Conservation (phyloP, 768 basidiomycete genomes). For the Collybia sordida region DNA sequence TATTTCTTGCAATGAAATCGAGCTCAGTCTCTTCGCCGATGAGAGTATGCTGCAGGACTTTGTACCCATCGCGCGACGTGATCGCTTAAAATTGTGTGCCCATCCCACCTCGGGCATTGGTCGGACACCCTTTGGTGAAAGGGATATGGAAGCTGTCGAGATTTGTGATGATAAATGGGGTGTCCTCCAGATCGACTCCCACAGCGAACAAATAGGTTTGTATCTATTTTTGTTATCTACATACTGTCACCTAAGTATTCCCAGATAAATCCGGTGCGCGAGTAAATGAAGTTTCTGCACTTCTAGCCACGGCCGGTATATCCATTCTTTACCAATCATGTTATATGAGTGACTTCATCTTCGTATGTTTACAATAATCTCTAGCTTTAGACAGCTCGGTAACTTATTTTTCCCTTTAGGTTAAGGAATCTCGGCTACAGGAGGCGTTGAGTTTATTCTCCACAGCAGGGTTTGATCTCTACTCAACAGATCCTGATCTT, state of each 20-base stretch:
- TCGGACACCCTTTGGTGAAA: conserved; percentile 23
- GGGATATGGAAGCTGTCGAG: conserved; percentile 54
- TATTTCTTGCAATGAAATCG: conserved; percentile 76
- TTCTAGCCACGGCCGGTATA: conserved; percentile 73
- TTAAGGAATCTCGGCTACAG: conserved; percentile 63
- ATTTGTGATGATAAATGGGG: conserved; percentile 76
- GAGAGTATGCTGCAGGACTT: conserved; percentile 57
- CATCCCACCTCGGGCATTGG: conserved; percentile 36
- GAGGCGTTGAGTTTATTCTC: conserved; percentile 63
- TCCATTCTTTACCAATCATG: conserved; percentile 83
- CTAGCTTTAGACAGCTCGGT: background rate
- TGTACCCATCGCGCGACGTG: conserved; percentile 56
- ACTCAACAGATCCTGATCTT: conserved; percentile 42
- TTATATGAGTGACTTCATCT: conserved; percentile 81
- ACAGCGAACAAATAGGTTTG: conserved; percentile 67
- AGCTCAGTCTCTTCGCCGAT: conserved; percentile 75
- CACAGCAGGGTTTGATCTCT: conserved; percentile 65
- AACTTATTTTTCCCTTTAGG: conserved; percentile 33
- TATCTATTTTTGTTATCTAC: conserved; percentile 10
- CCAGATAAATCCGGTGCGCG: conserved; percentile 70
- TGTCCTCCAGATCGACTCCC: conserved; percentile 80
- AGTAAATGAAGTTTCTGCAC: conserved; percentile 74
- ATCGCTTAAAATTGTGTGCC: conserved; percentile 46
- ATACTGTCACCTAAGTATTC: conserved; percentile 3
- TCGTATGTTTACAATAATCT: conserved; percentile 43